phyloP scores from a whole-genome alignment of 2,329 filamentous ascomycete species.

The Gaeumannomyces tritici region DNA sequence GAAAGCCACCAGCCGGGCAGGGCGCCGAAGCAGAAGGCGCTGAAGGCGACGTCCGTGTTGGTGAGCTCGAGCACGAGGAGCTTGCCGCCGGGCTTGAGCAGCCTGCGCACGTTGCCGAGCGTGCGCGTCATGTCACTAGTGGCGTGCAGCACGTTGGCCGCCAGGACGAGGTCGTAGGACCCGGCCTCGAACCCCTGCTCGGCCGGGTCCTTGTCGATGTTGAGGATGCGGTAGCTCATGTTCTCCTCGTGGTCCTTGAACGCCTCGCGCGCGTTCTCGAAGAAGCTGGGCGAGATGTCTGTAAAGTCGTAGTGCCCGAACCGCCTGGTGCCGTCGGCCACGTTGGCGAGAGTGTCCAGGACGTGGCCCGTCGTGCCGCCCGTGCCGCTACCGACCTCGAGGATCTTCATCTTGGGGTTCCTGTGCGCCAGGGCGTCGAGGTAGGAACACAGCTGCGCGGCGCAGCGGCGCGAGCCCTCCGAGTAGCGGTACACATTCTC shows the following conservation, averaged over 20 bases:
- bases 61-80: conserved; percentile 19
- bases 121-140: conserved; percentile 18
- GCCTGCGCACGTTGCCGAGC: conserved; percentile 20
- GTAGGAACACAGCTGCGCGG: conserved; percentile 10
- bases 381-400: conserved; percentile 25
- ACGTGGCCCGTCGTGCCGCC: conserved; percentile 15
- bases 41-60: not conserved
- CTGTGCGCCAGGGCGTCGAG: conserved; percentile 12
- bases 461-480: conserved; percentile 11
- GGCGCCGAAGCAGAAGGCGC: not conserved
- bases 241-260: conserved; percentile 13
- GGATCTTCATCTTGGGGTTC: conserved; percentile 17
- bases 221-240: conserved; percentile 20
- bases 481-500: conserved; percentile 14
- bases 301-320: conserved; percentile 13
- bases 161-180: conserved; percentile 26
- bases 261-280: conserved; percentile 18
- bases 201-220: conserved; percentile 20
- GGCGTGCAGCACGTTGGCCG: conserved; percentile 26
- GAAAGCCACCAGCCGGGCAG: conserved; percentile 21
- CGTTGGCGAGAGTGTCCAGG: conserved; percentile 9
- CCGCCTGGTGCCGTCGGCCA: conserved; percentile 6
- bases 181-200: conserved; percentile 22
- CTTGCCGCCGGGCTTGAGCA: conserved; percentile 29
- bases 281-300: conserved; percentile 16